Evolutionary conservation across 164 flowering plant genomes (phyloP), one percentile per base, ranked within the genome.

Genomic region (Umbellularia californica): DNA sequence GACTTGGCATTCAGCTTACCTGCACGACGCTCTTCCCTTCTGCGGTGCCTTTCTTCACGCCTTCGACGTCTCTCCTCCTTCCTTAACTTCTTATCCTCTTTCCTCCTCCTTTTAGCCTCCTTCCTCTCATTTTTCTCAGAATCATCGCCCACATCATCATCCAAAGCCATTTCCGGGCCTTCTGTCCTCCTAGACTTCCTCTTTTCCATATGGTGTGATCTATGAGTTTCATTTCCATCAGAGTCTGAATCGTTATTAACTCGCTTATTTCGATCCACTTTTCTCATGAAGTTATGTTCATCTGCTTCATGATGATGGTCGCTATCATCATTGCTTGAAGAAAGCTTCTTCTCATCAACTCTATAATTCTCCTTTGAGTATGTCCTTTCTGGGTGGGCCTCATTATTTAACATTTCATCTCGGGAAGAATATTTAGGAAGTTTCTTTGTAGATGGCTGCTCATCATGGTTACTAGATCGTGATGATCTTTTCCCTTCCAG

Each of bases 151-250:
- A 35, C 69, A 69, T 74, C 74, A 75, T 75, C 79, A 64, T 80
- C 81, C 35, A 70, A 62, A 72, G 69, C 28, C 71, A 69, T 41
- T 35, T 75, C 76, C 65, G 73, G 72, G 33, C 70, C 77, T n/a
- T 71, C 74, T 9, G 69, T 24, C 73, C 77, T 79, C 67, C 75
- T 77, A 28, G 67, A 72, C 73, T 82, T 82, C 78, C 81, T 82
- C 83, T 83, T 91, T 76, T 81, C 88, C 74, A 79, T 75, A 52
- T 15, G 60, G 13, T 63, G 83, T 66, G 58, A n/a, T 71, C 72
- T 80, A 50, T 68, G 72, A 80, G 83, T 81, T 20, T 76, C 87
- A 82, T 77, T 84, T 75, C 82, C 87, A 77, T 88, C 88, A 30
- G 84, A 87, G 41, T 78, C 84, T 50, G 88, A 90, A 79, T 78